A percentile compares a stretch with the other conserved stretches of the same genome.
Evolutionary conservation across 2,329 filamentous ascomycete species (phyloP).

Genomic region (Pseudogymnoascus sp.): DNA sequence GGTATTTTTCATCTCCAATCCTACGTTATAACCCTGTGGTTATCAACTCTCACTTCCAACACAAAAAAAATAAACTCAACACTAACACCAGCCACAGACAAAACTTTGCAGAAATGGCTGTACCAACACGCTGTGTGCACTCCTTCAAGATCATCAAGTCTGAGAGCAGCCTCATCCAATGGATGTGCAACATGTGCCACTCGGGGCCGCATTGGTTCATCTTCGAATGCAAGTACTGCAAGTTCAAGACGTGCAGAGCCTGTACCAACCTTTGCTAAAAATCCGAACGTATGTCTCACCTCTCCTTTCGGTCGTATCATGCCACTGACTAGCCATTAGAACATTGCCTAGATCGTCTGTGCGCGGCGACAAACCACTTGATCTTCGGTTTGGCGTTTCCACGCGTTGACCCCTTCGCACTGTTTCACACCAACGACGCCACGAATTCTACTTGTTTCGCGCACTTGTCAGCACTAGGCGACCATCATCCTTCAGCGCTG

Average conservation of each 20-base stretch:
- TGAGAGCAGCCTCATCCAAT: slow-evolving; percentile 56
- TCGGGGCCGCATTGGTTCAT: slow-evolving; percentile 60
- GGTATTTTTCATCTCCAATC: neutral
- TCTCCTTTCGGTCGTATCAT: neutral
- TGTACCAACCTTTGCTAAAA: slow-evolving; percentile 31
- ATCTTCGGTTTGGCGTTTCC: no score
- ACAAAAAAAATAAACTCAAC: neutral
- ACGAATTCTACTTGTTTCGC: slow-evolving; percentile 3
- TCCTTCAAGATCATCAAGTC: slow-evolving; percentile 60
- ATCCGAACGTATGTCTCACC: neutral
- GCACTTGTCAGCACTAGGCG: slow-evolving; percentile 1
- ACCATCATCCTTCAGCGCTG: neutral
- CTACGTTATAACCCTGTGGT: neutral
- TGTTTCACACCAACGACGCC: slow-evolving; percentile 6
- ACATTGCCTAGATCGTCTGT: neutral
- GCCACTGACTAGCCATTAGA: neutral
- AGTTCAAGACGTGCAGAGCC: slow-evolving; percentile 53
- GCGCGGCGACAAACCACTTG: neutral
- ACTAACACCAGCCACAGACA: neutral
- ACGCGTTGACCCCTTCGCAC: no score
- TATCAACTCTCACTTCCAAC: neutral
- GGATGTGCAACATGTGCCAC: slow-evolving; percentile 57
- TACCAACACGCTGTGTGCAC: slow-evolving; percentile 52
- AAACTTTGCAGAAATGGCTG: slow-evolving; percentile 35
- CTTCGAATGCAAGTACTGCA: slow-evolving; percentile 62